Percentiles rank a stretch among this genome's conserved stretches.
These are phyloP conservation scores for Colletotrichum falcatum DNA, from an alignment of 2,329 filamentous ascomycete species.

Conservation along the genomic window DNA sequence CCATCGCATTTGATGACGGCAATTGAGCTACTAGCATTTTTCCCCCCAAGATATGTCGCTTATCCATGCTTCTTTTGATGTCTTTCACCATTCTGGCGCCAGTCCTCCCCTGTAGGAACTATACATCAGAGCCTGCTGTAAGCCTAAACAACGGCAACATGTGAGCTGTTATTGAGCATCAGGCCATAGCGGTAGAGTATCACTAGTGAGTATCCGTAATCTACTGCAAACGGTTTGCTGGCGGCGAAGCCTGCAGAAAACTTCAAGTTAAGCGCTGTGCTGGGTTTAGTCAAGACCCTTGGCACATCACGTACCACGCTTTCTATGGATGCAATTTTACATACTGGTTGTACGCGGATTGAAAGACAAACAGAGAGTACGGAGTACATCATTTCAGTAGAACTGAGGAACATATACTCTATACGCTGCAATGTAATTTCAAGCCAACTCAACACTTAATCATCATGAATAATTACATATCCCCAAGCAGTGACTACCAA, in stretches of 20 bases:
- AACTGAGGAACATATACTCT: neutral
- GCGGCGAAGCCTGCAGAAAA: neutral
- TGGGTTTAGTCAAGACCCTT: neutral
- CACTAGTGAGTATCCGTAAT: neutral
- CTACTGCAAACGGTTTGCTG: neutral
- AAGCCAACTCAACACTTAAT: neutral
- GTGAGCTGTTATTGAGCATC: neutral
- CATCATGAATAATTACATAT: neutral
- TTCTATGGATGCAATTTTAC: neutral
- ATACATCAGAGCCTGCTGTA: neutral
- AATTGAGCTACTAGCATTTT: constrained; percentile 10
- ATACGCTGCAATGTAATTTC: neutral
- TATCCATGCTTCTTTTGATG: neutral
- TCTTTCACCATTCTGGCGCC: neutral
- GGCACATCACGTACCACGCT: neutral
- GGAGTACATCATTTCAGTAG: neutral
- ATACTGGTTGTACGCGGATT: neutral
- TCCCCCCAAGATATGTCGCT: neutral
- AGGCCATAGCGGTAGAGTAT: neutral
- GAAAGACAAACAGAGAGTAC: neutral
- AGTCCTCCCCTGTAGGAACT: too few relatives aligned
- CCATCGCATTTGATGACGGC: constrained; percentile 6
- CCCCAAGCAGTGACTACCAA: too few relatives aligned
- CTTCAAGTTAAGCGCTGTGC: neutral
- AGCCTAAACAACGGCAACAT: neutral